Evolutionary conservation across 768 basidiomycete species (phyloP).

Genomic region (Rhizopogon vesiculosus): DNA sequence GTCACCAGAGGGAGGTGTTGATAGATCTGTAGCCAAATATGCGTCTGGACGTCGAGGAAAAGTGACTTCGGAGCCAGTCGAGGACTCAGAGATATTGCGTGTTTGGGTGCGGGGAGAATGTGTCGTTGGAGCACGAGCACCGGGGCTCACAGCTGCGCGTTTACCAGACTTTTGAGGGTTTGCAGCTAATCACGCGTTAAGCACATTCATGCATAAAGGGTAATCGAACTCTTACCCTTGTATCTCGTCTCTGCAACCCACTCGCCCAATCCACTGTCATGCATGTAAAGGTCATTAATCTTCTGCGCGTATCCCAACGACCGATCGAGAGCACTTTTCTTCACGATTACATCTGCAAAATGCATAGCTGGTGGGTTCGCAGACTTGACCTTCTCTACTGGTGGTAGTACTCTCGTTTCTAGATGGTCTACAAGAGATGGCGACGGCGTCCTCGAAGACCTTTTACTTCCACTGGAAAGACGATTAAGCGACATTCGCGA

Average conservation of each 20-base stretch:
- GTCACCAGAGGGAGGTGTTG: slow-evolving; percentile 41
- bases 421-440: slow-evolving; percentile 30
- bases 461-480: slow-evolving; percentile 16
- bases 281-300: slow-evolving; percentile 74
- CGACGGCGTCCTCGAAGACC: slow-evolving; percentile 19
- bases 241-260: slow-evolving; percentile 61
- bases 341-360: slow-evolving; percentile 56
- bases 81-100: slow-evolving; percentile 66
- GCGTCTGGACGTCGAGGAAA: slow-evolving; percentile 82
- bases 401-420: slow-evolving; percentile 11
- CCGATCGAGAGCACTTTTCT: slow-evolving; percentile 59
- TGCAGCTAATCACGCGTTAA: slow-evolving; percentile 12
- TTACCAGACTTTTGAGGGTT: slow-evolving; percentile 18
- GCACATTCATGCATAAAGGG: not conserved
- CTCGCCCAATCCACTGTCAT: slow-evolving; percentile 72
- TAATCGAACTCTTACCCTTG: slow-evolving; percentile 39
- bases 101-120: slow-evolving; percentile 46
- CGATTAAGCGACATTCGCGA: slow-evolving; percentile 43
- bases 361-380: slow-evolving; percentile 64
- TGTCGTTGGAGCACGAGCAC: slow-evolving; percentile 29
- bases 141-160: slow-evolving; percentile 20
- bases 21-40: slow-evolving; percentile 71
- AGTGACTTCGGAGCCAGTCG: slow-evolving; percentile 70
- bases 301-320: slow-evolving; percentile 72
- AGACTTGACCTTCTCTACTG: slow-evolving; percentile 28